phyloP scores from a whole-genome alignment of 352 stramenopile genomes.

The Phytophthora idaei region DNA sequence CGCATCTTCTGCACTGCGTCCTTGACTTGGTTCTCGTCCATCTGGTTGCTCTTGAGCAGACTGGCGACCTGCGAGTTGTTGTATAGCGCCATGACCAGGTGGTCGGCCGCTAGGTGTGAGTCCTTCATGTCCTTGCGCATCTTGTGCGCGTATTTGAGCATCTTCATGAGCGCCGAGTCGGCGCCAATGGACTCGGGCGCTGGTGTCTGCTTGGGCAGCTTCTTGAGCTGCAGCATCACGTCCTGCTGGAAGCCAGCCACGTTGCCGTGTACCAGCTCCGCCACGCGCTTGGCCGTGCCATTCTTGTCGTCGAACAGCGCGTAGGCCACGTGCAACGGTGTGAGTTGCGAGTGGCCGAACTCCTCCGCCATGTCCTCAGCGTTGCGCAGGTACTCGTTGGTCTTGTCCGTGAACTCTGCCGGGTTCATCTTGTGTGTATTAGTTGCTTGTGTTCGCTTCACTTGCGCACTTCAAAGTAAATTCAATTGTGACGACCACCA shows the following conservation, averaged over 20 bases:
- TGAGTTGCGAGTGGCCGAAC: conserved; percentile 74
- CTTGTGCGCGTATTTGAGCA: conserved; percentile 85
- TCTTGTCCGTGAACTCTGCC: conserved; percentile 85
- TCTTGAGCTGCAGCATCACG: conserved; percentile 57
- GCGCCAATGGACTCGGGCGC: conserved; percentile 63
- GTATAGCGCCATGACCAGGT: conserved; percentile 78
- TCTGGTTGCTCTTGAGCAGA: conserved; percentile 70
- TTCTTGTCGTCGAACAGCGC: conserved; percentile 74
- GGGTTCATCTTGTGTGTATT: conserved; percentile 58
- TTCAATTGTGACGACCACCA: conserved; percentile 27
- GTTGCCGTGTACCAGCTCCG: conserved; percentile 58
- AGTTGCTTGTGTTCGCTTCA: conserved; percentile 20
- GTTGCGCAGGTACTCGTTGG: conserved; percentile 59
- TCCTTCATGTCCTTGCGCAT: conserved; percentile 84
- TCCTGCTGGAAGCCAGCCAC: conserved; percentile 53
- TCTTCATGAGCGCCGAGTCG: conserved; percentile 73
- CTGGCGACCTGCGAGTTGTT: conserved; percentile 54
- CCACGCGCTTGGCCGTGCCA: conserved; percentile 59
- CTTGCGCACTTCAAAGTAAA: conserved; percentile 31
- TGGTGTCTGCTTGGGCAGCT: conserved; percentile 74
- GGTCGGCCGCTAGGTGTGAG: conserved; percentile 76
- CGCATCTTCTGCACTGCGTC: conserved; percentile 63
- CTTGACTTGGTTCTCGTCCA: conserved; percentile 75
- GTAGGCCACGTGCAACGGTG: conserved; percentile 69
- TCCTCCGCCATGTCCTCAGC: conserved; percentile 65